A percentile compares a stretch with the other conserved stretches of the same genome.
Conservation (phyloP, 352 stramenopile species). For the Phytophthora gonapodyides region DNA sequence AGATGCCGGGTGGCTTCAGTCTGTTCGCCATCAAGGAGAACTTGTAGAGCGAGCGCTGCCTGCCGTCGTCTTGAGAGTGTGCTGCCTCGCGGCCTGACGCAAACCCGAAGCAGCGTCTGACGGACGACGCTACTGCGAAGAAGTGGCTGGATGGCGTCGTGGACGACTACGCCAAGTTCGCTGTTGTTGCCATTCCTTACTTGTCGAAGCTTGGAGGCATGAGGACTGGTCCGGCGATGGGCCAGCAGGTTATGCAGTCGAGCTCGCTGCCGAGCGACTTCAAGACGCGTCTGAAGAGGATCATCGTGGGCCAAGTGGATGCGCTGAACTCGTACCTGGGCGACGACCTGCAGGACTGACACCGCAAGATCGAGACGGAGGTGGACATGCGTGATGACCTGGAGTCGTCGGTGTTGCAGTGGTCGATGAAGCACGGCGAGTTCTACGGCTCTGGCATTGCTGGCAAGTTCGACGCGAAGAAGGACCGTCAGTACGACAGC, state of each 20-base stretch:
- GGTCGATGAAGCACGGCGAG: slow-evolving; percentile 66
- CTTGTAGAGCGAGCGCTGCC: slow-evolving; percentile 67
- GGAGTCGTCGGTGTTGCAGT: slow-evolving; percentile 55
- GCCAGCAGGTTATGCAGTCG: slow-evolving; percentile 35
- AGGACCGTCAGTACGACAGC: slow-evolving; percentile 79
- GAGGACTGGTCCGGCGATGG: slow-evolving; percentile 37
- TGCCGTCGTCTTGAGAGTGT: slow-evolving; percentile 83
- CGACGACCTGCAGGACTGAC: slow-evolving; percentile 56
- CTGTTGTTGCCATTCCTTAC: slow-evolving; percentile 64
- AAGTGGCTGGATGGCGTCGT: slow-evolving; percentile 79
- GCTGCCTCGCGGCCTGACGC: slow-evolving; percentile 69
- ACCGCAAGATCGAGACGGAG: slow-evolving; percentile 57
- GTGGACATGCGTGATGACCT: slow-evolving; percentile 54
- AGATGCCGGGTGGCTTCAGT: slow-evolving; percentile 86
- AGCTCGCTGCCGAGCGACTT: slow-evolving; percentile 50
- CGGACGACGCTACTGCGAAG: slow-evolving; percentile 67
- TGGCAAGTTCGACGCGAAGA: slow-evolving; percentile 69
- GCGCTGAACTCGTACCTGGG: slow-evolving; percentile 55
- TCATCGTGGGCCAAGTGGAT: slow-evolving; percentile 61
- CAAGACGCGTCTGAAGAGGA: slow-evolving; percentile 57
- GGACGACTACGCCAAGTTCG: slow-evolving; percentile 73
- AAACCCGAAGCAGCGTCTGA: slow-evolving; percentile 77
- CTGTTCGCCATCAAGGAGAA: slow-evolving; percentile 77
- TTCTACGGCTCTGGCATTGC: slow-evolving; percentile 58
- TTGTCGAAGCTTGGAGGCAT: slow-evolving; percentile 46